Conservation (phyloP, 495 filamentous ascomycete genomes). For the Penicillium waksmanii region DNA sequence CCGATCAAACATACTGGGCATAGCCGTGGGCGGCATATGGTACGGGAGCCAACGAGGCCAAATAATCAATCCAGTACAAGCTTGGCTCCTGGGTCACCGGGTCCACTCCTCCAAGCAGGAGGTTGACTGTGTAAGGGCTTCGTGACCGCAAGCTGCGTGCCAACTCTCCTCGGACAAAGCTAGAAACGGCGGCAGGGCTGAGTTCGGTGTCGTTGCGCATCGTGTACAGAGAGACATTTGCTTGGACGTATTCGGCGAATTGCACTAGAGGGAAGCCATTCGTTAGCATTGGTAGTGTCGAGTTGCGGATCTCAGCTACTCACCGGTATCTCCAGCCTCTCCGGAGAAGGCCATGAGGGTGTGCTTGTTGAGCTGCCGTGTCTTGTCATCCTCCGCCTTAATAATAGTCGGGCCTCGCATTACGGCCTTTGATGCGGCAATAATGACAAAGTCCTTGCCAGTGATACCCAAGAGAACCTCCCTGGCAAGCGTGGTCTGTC, state of each 20-base stretch:
- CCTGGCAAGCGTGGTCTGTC: conserved; percentile 55
- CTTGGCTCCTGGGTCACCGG: conserved; percentile 83
- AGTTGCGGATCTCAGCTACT: conserved; percentile 19
- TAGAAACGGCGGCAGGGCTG: conserved; percentile 81
- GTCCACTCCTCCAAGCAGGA: conserved; percentile 90
- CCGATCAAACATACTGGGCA: conserved; percentile 75
- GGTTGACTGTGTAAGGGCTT: conserved; percentile 94
- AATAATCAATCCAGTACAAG: conserved; percentile 96
- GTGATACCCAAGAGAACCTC: conserved; percentile 98
- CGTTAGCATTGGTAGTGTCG: conserved; percentile 12
- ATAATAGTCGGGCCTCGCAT: conserved; percentile 97
- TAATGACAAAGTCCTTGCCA: conserved; percentile 97
- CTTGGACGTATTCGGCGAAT: conserved; percentile 99
- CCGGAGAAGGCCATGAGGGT: conserved; percentile 96
- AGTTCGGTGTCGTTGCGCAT: conserved; percentile 96
- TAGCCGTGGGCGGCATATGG: conserved; percentile 98
- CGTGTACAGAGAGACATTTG: conserved; percentile 95
- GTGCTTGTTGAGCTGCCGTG: conserved; percentile 83
- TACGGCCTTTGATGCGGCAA: conserved; percentile 95
- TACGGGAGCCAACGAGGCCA: conserved; percentile 82
- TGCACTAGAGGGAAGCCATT: conserved; percentile 65
- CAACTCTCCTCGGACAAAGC: conserved; percentile 91
- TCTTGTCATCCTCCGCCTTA: conserved; percentile 97
- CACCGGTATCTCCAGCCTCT: conserved; percentile 96
- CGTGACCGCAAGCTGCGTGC: conserved; percentile 86